Evolutionary conservation across 2,329 filamentous ascomycete genomes (phyloP).

Genomic region (Sporothrix euskadiensis): DNA sequence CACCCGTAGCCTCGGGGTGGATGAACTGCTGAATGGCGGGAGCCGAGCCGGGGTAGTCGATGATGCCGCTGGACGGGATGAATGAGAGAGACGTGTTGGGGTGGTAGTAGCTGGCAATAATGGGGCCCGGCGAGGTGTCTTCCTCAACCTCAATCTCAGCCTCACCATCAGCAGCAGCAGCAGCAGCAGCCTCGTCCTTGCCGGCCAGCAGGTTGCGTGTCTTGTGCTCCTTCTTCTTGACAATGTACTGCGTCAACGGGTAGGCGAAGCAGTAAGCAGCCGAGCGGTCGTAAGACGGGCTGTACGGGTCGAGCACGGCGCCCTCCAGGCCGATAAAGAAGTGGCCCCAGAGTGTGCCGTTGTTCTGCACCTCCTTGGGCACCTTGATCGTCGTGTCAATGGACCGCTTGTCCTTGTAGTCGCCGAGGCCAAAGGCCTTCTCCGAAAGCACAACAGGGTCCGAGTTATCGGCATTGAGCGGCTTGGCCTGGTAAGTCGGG

Average conservation of each 20-base stretch:
- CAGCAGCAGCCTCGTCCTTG: conserved; percentile 48
- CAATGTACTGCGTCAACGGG: conserved; percentile 84
- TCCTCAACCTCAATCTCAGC: conserved; percentile 45
- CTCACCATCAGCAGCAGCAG: conserved; percentile 48
- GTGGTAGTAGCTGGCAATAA: conserved; percentile 86
- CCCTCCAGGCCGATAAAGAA: conserved; percentile 84
- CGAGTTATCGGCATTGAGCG: conserved; percentile 63
- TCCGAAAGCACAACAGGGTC: conserved; percentile 77
- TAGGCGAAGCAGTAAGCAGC: conserved; percentile 82
- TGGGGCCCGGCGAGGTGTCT: conserved; percentile 51
- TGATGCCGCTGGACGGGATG: conserved; percentile 74
- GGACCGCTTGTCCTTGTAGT: conserved; percentile 75
- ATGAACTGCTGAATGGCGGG: conserved; percentile 77
- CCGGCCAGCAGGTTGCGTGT: conserved; percentile 79
- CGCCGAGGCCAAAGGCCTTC: conserved; percentile 74
- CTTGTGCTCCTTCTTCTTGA: conserved; percentile 88
- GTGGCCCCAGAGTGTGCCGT: conserved; percentile 92
- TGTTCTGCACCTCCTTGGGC: conserved; percentile 78
- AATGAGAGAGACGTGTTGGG: conserved; percentile 90
- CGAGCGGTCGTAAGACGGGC: conserved; percentile 68
- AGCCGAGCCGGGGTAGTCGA: conserved; percentile 66
- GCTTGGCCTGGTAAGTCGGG: conserved; percentile 66
- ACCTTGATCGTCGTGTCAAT: conserved; percentile 76
- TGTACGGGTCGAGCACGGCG: conserved; percentile 71
- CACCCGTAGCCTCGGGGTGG: conserved; percentile 74